Conservation (phyloP, 495 filamentous ascomycete species). For the Daldinia vernicosa region DNA sequence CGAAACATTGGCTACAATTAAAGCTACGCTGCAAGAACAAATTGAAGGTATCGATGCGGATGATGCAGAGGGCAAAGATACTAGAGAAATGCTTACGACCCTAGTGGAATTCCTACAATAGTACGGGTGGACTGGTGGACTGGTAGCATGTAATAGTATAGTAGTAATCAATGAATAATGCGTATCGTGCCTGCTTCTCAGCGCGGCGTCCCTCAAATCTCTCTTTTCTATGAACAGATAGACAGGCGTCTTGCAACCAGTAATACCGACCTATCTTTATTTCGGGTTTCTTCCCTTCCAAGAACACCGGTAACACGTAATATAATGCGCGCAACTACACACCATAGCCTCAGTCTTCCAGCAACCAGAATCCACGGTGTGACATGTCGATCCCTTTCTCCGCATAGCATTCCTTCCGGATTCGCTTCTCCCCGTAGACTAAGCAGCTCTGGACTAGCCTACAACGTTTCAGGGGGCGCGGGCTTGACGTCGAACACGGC, state of each 20-base stretch:
- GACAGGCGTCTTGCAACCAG: constrained; percentile 15
- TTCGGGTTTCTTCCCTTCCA: background rate
- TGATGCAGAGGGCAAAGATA: constrained; percentile 65
- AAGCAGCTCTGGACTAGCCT: background rate
- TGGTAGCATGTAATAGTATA: constrained; percentile 5
- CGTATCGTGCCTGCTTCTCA: constrained; percentile 16
- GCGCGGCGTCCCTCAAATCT: constrained; percentile 9
- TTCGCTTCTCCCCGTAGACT: too few species aligned
- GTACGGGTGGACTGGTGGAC: background rate
- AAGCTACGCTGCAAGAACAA: constrained; percentile 73
- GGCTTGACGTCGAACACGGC: constrained; percentile 84
- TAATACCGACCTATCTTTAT: constrained; percentile 8
- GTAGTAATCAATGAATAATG: constrained; percentile 37
- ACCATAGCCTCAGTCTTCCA: background rate
- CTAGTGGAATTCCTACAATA: constrained; percentile 67
- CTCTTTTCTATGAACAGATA: constrained; percentile 35
- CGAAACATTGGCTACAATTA: constrained; percentile 69
- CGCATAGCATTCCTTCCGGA: background rate
- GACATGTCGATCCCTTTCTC: background rate
- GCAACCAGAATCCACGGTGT: constrained; percentile 4
- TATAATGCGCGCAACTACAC: background rate
- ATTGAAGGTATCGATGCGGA: constrained; percentile 67
- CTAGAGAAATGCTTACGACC: constrained; percentile 75
- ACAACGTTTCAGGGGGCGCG: constrained; percentile 58
- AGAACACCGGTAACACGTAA: constrained; percentile 3